Evolutionary conservation across 306 rosid species (phyloP).

Genomic region (Vigna unguiculata): DNA sequence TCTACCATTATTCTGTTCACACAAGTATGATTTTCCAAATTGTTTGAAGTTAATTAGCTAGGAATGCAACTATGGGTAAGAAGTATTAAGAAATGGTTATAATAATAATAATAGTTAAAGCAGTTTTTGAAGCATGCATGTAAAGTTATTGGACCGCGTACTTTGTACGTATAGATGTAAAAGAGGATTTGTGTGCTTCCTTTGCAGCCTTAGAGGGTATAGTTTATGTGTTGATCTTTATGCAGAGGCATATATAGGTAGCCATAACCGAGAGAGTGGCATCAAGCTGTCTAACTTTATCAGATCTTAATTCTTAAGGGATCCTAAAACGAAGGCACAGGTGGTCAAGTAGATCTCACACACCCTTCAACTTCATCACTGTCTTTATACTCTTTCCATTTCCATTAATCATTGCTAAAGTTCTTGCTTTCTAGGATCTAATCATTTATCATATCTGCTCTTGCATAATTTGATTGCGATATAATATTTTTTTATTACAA

Average conservation of each 20-base stretch:
- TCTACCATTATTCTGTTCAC: constrained; percentile 43
- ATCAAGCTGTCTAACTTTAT: constrained; percentile 78
- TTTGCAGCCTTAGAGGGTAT: constrained; percentile 44
- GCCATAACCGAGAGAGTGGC: constrained; percentile 57
- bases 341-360: constrained; percentile 36
- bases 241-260: constrained; percentile 39
- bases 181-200: constrained; percentile 38
- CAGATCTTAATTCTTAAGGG: constrained; percentile 63
- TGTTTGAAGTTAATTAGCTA: constrained; percentile 33
- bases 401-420: constrained; percentile 36
- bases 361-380: not conserved
- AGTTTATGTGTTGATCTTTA: not conserved
- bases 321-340: constrained; percentile 28
- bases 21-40: too few relatives aligned
- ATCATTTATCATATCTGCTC: constrained; percentile 40
- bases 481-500: not conserved
- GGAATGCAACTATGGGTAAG: constrained; percentile 47
- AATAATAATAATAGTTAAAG: constrained; percentile 12
- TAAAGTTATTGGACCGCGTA: constrained; percentile 49
- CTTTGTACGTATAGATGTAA: constrained; percentile 50
- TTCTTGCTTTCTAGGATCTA: constrained; percentile 22
- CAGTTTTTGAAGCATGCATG: constrained; percentile 12
- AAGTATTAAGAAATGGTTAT: constrained; percentile 35
- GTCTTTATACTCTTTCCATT: not conserved
- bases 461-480: not conserved